Evolutionary conservation across 805 yeast species (phyloP), one percentile per base, ranked within the genome.

Genomic region (Saccharomyces cerevisiae): DNA sequence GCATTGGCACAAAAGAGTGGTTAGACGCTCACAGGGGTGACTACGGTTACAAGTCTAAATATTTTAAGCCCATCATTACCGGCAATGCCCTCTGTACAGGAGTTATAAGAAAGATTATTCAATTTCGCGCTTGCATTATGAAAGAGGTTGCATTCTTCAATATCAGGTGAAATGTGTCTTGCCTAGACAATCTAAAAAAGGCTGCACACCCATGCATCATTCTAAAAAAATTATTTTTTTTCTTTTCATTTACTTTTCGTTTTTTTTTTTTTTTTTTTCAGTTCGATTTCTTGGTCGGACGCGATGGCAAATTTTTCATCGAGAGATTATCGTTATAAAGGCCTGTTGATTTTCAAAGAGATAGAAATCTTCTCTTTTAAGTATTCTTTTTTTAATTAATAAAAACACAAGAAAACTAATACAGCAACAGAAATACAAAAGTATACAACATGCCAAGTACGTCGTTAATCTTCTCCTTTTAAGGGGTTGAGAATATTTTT

Each of bases 361-460:
- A n/a, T n/a, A n/a, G n/a, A n/a, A n/a, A n/a, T n/a, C n/a, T n/a
- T n/a, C n/a, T n/a, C n/a, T n/a, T n/a, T n/a, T n/a, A n/a, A n/a
- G n/a, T n/a, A n/a, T n/a, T n/a, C n/a, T 27, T 50, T 41, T 29
- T 29, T 9, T 29, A 8, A 10, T 3, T 29, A 8, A 29, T 5
- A 6, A 29, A 29, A 31, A 31, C 6, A 31, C 10, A 31, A 29
- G 8, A 6, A 29, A 29, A 29, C 2, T 1, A 52, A 51, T 11
- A 26, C 29, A 13, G 27, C 27, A 29, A 17, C 14, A 46, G 30
- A 29, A 47, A 29, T 21, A 43, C 22, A 53, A 3, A 14, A 47
- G 13, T 11, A 28, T 47, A 8, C 22, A 11, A 53, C 43, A 60
- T 60, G 62, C 62, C 63, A 60, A 59, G 63, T 60, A 59, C 52